phyloP scores from a whole-genome alignment of 345 rosid genomes.

The Carallia brachiata region DNA sequence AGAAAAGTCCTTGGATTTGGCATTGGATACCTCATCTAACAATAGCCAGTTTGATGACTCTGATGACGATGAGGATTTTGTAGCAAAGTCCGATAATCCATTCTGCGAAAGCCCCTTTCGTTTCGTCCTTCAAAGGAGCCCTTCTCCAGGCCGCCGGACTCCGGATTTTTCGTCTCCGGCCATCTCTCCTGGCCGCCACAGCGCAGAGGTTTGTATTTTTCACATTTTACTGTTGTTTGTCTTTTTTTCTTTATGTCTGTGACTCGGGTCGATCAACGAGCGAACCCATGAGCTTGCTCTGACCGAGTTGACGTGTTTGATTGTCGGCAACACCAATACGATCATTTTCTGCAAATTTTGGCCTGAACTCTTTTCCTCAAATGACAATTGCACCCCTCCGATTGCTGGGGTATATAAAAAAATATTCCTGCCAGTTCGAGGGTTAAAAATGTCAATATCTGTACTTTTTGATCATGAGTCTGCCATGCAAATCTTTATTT shows the following conservation, averaged over 20 bases:
- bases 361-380: conserved; percentile 26
- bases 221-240: neutral
- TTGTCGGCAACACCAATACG: conserved; percentile 33
- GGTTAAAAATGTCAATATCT: conserved; percentile 28
- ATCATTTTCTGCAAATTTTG: conserved; percentile 17
- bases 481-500: conserved; percentile 45
- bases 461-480: conserved; percentile 37
- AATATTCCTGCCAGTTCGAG: neutral
- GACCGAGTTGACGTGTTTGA: conserved; percentile 23
- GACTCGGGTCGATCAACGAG: conserved; percentile 1
- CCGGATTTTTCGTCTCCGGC: conserved; percentile 71
- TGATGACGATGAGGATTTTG: conserved; percentile 26
- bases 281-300: conserved; percentile 27
- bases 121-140: conserved; percentile 51
- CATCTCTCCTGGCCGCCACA: conserved; percentile 52
- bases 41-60: conserved; percentile 37
- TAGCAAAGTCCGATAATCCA: conserved; percentile 21
- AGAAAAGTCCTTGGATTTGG: conserved; percentile 57
- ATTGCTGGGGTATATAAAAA: too few relatives aligned
- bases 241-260: neutral
- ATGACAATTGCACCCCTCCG: conserved; percentile 26
- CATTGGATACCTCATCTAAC: conserved; percentile 34
- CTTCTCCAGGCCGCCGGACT: conserved; percentile 53
- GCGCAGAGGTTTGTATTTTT: conserved; percentile 39
- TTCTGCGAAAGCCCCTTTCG: conserved; percentile 72